A percentile compares a stretch with the other conserved stretches of the same genome.
Evolutionary conservation across 2,329 filamentous ascomycete species (phyloP).

Genomic region (Huntiella savannae): DNA sequence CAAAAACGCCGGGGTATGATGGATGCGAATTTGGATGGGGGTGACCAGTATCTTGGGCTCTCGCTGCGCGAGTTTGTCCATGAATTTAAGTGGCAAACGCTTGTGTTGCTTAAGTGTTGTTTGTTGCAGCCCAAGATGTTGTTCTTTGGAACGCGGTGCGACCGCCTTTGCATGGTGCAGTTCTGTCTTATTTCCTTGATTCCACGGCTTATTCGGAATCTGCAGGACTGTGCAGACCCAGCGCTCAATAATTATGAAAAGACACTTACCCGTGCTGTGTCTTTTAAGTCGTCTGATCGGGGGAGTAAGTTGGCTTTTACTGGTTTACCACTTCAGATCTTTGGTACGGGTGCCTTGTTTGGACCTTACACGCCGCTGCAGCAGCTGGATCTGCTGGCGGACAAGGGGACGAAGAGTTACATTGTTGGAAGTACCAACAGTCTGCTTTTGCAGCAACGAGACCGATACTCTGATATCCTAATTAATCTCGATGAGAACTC

Average conservation of each 20-base stretch:
- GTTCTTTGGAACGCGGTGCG: constrained; percentile 93
- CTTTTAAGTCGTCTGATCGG: constrained; percentile 77
- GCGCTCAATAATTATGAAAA: constrained; percentile 69
- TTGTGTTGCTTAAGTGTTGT: constrained; percentile 86
- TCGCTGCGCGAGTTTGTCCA: constrained; percentile 81
- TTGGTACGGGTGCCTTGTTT: constrained; percentile 88
- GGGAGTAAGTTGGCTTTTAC: constrained; percentile 81
- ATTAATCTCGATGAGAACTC: constrained; percentile 87
- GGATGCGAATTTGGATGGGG: constrained; percentile 52
- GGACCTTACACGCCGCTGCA: constrained; percentile 93
- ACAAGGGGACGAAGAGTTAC: constrained; percentile 89
- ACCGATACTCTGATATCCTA: constrained; percentile 87
- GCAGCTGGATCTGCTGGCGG: constrained; percentile 82
- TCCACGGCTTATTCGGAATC: constrained; percentile 70
- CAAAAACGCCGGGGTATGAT: constrained; percentile 38
- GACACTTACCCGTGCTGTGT: constrained; percentile 57
- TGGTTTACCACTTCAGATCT: constrained; percentile 86
- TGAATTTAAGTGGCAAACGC: constrained; percentile 84
- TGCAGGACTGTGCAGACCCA: constrained; percentile 94
- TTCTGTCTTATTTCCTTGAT: constrained; percentile 92
- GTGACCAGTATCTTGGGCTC: constrained; percentile 74
- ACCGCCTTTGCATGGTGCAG: constrained; percentile 93
- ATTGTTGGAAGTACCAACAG: constrained; percentile 96
- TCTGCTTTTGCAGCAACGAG: constrained; percentile 77
- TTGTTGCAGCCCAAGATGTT: constrained; percentile 97